These are phyloP conservation scores for Phylloboletellus chloephorus DNA, from an alignment of 1,284 basidiomycete species.

Conservation along the genomic window DNA sequence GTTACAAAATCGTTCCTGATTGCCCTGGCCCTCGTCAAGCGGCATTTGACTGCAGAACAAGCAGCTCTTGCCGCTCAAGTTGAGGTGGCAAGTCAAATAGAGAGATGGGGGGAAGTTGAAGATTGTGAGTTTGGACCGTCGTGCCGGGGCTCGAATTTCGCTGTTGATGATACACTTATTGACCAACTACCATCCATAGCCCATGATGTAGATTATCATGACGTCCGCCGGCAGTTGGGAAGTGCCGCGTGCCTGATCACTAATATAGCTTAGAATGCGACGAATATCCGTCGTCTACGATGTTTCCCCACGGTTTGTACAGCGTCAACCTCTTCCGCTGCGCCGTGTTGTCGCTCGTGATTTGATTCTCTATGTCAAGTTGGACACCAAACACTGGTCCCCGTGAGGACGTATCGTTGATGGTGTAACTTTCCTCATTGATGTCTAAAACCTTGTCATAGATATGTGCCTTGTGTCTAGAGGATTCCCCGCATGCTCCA, in stretches of 20 bases:
- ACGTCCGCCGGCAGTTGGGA: slow-evolving; percentile 83
- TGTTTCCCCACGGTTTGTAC: slow-evolving; percentile 11
- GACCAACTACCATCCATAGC: slow-evolving; percentile 43
- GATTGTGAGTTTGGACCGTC: slow-evolving; percentile 67
- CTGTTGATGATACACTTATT: slow-evolving; percentile 10
- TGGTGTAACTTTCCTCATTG: slow-evolving; percentile 20
- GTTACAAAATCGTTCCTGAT: slow-evolving; percentile 91
- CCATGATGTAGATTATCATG: slow-evolving; percentile 95
- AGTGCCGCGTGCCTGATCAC: slow-evolving; percentile 62
- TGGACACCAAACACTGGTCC: slow-evolving; percentile 10
- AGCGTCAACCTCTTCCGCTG: slow-evolving; percentile 1
- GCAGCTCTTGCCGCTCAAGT: slow-evolving; percentile 85
- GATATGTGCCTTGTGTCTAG: slow-evolving; percentile 8
- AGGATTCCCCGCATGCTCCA: slow-evolving; percentile 7
- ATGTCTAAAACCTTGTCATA: slow-evolving; percentile 16
- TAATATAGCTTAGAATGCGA: slow-evolving; percentile 25
- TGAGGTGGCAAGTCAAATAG: slow-evolving; percentile 93
- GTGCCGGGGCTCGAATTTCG: slow-evolving; percentile 5
- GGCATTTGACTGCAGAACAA: slow-evolving; percentile 73
- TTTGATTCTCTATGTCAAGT: slow-evolving; percentile 14
- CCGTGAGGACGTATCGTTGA: slow-evolving; percentile 9
- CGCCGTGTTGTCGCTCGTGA: slow-evolving; percentile 5
- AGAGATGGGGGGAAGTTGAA: slow-evolving; percentile 97
- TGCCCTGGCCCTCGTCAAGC: slow-evolving; percentile 77
- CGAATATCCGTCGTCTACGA: slow-evolving; percentile 5